Base-by-base conservation (phyloP, 2,329 filamentous ascomycete genomes). In the Apiospora saccharicola region DNA sequence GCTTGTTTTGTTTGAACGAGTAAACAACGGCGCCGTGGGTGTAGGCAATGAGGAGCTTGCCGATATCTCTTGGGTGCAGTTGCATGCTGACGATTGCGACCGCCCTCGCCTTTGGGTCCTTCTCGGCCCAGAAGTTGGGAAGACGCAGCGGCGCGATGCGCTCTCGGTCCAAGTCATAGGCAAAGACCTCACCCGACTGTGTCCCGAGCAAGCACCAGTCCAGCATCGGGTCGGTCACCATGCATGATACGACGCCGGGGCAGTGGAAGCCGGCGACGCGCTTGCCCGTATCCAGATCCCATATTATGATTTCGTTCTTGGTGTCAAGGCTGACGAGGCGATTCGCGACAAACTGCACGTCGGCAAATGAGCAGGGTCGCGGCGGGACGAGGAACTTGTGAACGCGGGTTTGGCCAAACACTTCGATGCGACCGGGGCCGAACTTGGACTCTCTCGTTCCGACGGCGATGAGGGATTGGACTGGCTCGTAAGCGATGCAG, bases 181-280 rank as follows among this genome's bases (percentile, higher is more conserved):
- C 94, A 73, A 96, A 88, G 14, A 98, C 87, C 72, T 98, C 95
- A 73, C 96, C 95, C 78, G 89, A 93, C 75, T 93, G 90, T 74
- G 95, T 85, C 16, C 95, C 96, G 64, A 98, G 85, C 74, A 99
- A 92, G 49, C 92, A 94, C 90, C 97, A 99, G 81, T 99, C 96
- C 73, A 99, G 86, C 84, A 94, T 94, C 0, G 96, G 94, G 80
- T 99, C 96, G 10, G 93, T 95, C 72, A 93, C 87, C 78, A 98
- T 81, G 44, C 90, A 89, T 19, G 90, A 91, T 26, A 95, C 93
- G 68, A 91, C 88, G 7, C 94, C 95, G 0, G 94, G 93, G 13
- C 94, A 92, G 4, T 93, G 90, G 79, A 95, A 92, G 46, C 90
- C 90, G 37, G 90, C 89, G 51, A 94, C 76, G 71, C 92, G 87